Conservation (phyloP, 495 filamentous ascomycete genomes). For the Penicillium dipodomyicola region DNA sequence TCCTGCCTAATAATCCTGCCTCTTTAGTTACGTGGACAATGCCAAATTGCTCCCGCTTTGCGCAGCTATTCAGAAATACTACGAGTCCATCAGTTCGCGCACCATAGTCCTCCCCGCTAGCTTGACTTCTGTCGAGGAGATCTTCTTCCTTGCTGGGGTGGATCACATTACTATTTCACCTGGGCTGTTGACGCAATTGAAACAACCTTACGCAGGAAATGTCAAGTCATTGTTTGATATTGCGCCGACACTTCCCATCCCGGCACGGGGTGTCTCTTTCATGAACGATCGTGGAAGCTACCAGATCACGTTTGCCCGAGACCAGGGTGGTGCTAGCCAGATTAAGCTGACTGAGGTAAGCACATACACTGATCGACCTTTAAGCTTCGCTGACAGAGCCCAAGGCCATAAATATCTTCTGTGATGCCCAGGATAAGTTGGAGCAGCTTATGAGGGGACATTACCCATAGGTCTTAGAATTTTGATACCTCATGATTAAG, state of each 20-base stretch:
- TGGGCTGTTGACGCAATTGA: conserved; percentile 46
- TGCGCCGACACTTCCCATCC: conserved; percentile 11
- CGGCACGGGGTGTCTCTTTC: conserved; percentile 24
- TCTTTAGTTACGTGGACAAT: conserved; percentile 32
- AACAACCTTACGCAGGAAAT: conserved; percentile 32
- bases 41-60: conserved; percentile 48
- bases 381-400: not conserved
- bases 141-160: conserved; percentile 56
- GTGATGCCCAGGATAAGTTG: conserved; percentile 55
- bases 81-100: conserved; percentile 31
- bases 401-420: conserved; percentile 59
- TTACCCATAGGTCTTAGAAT: not conserved
- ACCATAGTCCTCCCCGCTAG: conserved; percentile 59
- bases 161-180: conserved; percentile 58
- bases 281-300: conserved; percentile 45
- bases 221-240: conserved; percentile 38
- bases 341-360: conserved; percentile 49
- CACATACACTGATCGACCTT: no score
- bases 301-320: conserved; percentile 50
- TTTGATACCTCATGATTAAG: not conserved
- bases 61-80: conserved; percentile 53
- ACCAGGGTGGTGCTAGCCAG: conserved; percentile 48
- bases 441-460: conserved; percentile 40
- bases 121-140: conserved; percentile 54
- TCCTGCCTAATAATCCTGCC: not conserved